phyloP scores from a whole-genome alignment of 2,329 filamentous ascomycete genomes.

The Hypoxylon sp. region DNA sequence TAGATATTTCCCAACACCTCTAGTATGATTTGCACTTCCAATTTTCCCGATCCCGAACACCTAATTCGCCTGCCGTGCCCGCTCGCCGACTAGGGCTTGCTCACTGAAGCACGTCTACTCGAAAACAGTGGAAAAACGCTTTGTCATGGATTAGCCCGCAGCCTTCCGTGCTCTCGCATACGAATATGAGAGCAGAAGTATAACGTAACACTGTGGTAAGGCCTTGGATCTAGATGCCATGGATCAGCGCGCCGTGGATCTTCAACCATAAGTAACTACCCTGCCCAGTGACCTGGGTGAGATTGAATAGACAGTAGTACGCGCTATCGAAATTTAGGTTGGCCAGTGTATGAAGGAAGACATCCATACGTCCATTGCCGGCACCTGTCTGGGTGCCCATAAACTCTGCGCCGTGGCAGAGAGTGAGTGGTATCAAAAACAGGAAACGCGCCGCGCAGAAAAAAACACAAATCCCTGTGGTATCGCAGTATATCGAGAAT shows the following conservation, averaged over 20 bases:
- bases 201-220: conserved; percentile 1
- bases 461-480: conserved; percentile 43
- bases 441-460: conserved; percentile 44
- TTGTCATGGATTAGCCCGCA: conserved; percentile 22
- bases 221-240: conserved; percentile 13
- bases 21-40: conserved; percentile 31
- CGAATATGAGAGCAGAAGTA: conserved; percentile 4
- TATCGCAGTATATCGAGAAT: conserved; percentile 52
- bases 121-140: conserved; percentile 17
- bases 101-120: conserved; percentile 28
- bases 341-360: conserved; percentile 36
- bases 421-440: conserved; percentile 52
- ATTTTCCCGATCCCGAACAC: conserved; percentile 42
- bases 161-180: conserved; percentile 11
- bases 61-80: conserved; percentile 33
- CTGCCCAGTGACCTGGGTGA: conserved; percentile 4
- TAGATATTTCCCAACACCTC: conserved; percentile 29
- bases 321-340: conserved; percentile 36
- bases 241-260: conserved; percentile 19
- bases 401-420: conserved; percentile 39
- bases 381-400: conserved; percentile 29
- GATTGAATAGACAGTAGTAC: conserved; percentile 26
- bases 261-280: background rate
- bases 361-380: conserved; percentile 32
- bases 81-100: conserved; percentile 27